Percentiles rank a stretch among this genome's conserved stretches.
Conservation (phyloP, 164 flowering plant genomes). For the Umbilicus rupestris region DNA sequence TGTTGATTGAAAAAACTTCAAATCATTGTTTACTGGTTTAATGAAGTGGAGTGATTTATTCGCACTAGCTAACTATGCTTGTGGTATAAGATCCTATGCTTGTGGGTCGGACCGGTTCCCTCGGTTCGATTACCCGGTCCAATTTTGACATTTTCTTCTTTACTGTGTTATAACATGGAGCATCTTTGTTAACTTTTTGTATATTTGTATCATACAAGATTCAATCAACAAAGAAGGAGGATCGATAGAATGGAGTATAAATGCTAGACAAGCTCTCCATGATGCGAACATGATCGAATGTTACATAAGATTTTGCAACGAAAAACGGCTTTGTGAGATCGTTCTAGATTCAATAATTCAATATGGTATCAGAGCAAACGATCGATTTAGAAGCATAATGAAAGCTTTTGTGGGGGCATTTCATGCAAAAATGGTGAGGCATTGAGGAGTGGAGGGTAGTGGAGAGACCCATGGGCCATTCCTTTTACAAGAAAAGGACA, state of each 20-base stretch:
- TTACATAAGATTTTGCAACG: background rate
- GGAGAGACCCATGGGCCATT: constrained; percentile 4
- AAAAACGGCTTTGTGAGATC: background rate
- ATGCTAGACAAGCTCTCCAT: background rate
- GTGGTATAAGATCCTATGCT: too few species aligned
- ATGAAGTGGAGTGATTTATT: background rate
- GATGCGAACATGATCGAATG: background rate
- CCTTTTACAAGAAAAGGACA: constrained; percentile 11
- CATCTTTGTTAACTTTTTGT: background rate
- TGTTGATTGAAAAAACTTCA: too few species aligned
- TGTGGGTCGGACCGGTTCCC: too few species aligned
- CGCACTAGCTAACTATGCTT: background rate
- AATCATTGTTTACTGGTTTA: background rate
- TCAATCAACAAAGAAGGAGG: background rate
- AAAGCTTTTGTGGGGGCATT: background rate
- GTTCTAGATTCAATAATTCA: background rate
- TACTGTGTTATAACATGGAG: background rate
- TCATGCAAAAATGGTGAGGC: constrained; percentile 9
- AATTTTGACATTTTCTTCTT: too few species aligned
- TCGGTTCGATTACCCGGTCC: too few species aligned
- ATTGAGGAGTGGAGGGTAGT: background rate
- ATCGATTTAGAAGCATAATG: background rate
- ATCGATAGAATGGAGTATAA: background rate
- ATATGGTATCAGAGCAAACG: background rate
- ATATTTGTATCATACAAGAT: background rate